Evolutionary conservation across 306 rosid species (phyloP).

Genomic region (Pyrus bretschneideri): DNA sequence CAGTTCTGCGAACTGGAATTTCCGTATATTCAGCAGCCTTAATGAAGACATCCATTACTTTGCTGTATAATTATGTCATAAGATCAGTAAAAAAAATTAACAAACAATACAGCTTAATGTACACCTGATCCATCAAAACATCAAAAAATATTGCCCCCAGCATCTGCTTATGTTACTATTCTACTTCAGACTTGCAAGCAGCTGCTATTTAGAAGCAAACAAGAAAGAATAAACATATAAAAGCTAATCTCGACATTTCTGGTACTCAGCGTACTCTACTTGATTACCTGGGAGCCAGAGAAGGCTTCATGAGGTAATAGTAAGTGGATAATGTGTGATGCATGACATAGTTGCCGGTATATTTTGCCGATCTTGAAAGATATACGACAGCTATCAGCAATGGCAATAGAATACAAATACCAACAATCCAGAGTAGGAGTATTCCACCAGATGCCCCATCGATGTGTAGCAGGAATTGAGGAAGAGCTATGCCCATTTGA

Average conservation of each 20-base stretch:
- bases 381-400: slow-evolving; percentile 87
- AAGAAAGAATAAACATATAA: neutral
- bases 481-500: slow-evolving; percentile 99
- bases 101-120: neutral
- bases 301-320: slow-evolving; percentile 86
- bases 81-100: neutral
- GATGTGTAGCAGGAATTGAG: slow-evolving; percentile 75
- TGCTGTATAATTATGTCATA: slow-evolving; percentile 43
- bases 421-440: slow-evolving; percentile 94
- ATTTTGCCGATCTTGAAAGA: slow-evolving; percentile 92
- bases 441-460: slow-evolving; percentile 96
- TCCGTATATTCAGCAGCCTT: slow-evolving; percentile 94
- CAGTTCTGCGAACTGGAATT: slow-evolving; percentile 96
- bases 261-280: neutral
- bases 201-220: neutral
- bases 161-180: neutral
- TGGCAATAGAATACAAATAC: slow-evolving; percentile 93
- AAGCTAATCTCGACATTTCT: neutral
- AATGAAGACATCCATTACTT: slow-evolving; percentile 96
- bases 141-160: neutral
- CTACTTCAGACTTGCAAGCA: neutral
- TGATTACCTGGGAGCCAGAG: slow-evolving; percentile 83
- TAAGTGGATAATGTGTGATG: slow-evolving; percentile 87
- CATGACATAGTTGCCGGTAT: slow-evolving; percentile 96
- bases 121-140: neutral